Evolutionary conservation across 331 rosid species (phyloP), one percentile per base, ranked within the genome.

Genomic region (Acacia pycnantha): DNA sequence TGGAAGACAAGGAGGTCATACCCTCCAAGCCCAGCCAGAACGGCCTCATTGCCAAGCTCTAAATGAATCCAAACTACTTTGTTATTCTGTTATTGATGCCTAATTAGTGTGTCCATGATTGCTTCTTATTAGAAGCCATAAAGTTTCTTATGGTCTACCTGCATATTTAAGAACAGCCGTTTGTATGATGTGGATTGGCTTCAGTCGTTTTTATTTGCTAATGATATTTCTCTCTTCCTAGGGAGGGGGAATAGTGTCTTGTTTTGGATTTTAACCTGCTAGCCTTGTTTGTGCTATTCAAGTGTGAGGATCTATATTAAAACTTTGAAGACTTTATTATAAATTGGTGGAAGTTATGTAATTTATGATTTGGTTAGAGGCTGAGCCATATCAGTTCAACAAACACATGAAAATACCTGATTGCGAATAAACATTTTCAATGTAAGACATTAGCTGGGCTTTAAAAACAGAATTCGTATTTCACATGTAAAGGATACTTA

Each of bases 1-100:
- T 87, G 91, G 98, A 96, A 59, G 88, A 84, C 66, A 92, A 93
- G 78, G 99, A 96, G 29, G 94, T 75, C 14, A 81, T 87, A 7
- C 82, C 90, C n/a, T 59, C 84, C 21, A 94, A 96, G 88, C 90
- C 97, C 33, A 86, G 80, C 81, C 99, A 88, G 86, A 89, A 77
- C 73, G 91, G 86, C 11, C 44, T 95, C 19, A 81, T 93, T 51
- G 82, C 99, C 22, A 92, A 93, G 88, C 94, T 95, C 70, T 95
- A 76, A 78, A 80, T 70, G 62, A n/a, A 58, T 61, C 71, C 50
- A 81, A 61, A 4, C 79, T 9, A 64, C 73, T 73, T 15, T 54
- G 16, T 9, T 19, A 21, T 11, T 76, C 58, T 46, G 4, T 24
- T 24, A 24, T 33, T 31, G 24, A 47, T 46, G 24, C 76, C 7